These are phyloP conservation scores for Moricandia moricandioides DNA, from an alignment of 345 rosid genomes.

Conservation along the genomic window DNA sequence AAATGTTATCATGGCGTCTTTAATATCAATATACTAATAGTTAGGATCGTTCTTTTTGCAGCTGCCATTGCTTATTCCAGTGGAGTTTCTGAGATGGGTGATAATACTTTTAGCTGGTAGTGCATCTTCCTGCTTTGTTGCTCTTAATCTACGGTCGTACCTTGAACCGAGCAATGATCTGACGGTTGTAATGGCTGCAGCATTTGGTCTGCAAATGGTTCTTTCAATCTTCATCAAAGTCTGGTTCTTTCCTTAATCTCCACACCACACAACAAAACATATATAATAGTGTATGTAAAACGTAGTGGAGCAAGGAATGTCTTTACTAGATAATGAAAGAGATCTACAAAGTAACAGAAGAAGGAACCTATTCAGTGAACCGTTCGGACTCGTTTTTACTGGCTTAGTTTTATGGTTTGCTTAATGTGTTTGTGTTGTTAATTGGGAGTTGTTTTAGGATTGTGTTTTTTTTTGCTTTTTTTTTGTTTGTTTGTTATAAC, in stretches of 20 bases:
- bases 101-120: conserved; percentile 66
- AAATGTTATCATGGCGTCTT: neutral
- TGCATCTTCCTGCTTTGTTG: conserved; percentile 71
- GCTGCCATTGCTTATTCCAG: conserved; percentile 77
- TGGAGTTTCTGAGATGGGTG: conserved; percentile 82
- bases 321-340: conserved; percentile 2
- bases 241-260: conserved; percentile 79
- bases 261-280: neutral
- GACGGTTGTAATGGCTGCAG: conserved; percentile 49
- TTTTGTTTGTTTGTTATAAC: neutral
- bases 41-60: conserved; percentile 34
- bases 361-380: conserved; percentile 11
- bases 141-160: conserved; percentile 61
- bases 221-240: conserved; percentile 86
- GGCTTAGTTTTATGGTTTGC: conserved; percentile 12
- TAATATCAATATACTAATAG: too few relatives aligned
- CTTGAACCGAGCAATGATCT: conserved; percentile 47
- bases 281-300: conserved; percentile 18
- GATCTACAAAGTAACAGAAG: conserved; percentile 5
- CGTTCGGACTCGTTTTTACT: conserved; percentile 2
- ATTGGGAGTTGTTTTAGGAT: conserved; percentile 7
- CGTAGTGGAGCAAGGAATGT: conserved; percentile 18
- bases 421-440: conserved; percentile 3
- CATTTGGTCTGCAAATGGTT: conserved; percentile 76
- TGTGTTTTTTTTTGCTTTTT: neutral